These are phyloP conservation scores for Setomelanomma holmii DNA, from an alignment of 2,329 filamentous ascomycete genomes.

Conservation along the genomic window DNA sequence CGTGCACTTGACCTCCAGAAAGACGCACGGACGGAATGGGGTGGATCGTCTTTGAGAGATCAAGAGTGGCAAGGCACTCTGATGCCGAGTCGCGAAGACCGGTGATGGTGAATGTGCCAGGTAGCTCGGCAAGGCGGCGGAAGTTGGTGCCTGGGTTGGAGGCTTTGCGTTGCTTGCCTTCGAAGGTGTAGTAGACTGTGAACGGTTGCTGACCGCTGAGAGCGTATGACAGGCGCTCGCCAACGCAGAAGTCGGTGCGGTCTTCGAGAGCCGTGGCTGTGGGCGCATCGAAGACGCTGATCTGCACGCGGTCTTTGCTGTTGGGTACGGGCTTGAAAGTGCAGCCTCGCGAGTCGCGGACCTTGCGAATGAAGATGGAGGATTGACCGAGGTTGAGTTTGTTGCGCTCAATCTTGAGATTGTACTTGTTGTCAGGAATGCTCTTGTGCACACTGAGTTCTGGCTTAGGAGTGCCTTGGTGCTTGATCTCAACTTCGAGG, in stretches of 20 bases:
- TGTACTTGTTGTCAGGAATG: constrained; percentile 76
- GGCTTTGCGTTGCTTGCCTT: constrained; percentile 78
- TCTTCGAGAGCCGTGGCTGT: constrained; percentile 88
- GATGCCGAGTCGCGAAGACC: constrained; percentile 86
- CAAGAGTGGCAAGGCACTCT: constrained; percentile 81
- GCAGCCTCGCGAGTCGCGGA: constrained; percentile 87
- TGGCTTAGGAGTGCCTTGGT: constrained; percentile 79
- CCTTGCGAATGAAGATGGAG: constrained; percentile 85
- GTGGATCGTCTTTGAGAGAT: constrained; percentile 84
- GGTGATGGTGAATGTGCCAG: constrained; percentile 87
- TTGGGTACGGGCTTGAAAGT: constrained; percentile 70
- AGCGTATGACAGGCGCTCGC: constrained; percentile 91
- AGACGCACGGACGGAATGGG: constrained; percentile 91
- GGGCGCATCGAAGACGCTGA: constrained; percentile 91
- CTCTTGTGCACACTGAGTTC: constrained; percentile 83
- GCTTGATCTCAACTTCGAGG: constrained; percentile 91
- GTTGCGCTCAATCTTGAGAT: constrained; percentile 83
- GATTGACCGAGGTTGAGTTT: constrained; percentile 89
- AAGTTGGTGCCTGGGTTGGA: constrained; percentile 82
- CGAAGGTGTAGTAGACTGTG: constrained; percentile 90
- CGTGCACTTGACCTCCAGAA: constrained; percentile 79
- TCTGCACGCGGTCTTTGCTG: constrained; percentile 69
- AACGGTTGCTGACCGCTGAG: constrained; percentile 92
- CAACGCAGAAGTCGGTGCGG: constrained; percentile 89
- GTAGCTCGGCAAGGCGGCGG: constrained; percentile 88